Evolutionary conservation across 108 stramenopile genomes (phyloP).

Genomic region (Pseudonitzschia pungens): DNA sequence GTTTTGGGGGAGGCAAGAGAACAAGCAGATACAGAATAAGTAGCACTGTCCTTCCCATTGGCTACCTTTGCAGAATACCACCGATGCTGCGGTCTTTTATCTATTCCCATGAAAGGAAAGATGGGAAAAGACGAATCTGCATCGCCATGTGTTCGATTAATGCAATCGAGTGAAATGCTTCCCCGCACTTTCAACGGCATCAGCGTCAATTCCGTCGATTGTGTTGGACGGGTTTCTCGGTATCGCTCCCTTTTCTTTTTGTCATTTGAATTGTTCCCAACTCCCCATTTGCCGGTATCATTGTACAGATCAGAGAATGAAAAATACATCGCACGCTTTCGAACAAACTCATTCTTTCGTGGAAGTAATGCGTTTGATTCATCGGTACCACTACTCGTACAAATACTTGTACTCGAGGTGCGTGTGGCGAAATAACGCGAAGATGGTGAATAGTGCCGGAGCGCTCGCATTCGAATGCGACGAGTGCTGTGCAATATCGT

Average conservation of each 20-base stretch:
- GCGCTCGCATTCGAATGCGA: neutral
- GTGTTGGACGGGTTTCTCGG: neutral
- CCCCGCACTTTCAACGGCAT: neutral
- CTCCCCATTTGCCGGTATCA: neutral
- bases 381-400: neutral
- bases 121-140: neutral
- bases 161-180: neutral
- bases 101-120: neutral
- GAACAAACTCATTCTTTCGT: neutral
- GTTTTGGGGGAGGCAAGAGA: neutral
- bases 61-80: neutral
- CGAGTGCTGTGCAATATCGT: neutral
- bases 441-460: neutral
- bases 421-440: neutral
- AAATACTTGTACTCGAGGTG: neutral
- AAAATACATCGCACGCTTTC: neutral
- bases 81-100: neutral
- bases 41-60: neutral
- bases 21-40: too few species aligned
- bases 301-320: neutral
- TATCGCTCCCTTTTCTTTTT: neutral
- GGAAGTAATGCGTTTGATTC: neutral
- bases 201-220: neutral
- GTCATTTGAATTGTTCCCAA: neutral
- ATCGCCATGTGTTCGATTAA: neutral